phyloP scores from a whole-genome alignment of 2,329 filamentous ascomycete genomes.

The Alternaria solani region DNA sequence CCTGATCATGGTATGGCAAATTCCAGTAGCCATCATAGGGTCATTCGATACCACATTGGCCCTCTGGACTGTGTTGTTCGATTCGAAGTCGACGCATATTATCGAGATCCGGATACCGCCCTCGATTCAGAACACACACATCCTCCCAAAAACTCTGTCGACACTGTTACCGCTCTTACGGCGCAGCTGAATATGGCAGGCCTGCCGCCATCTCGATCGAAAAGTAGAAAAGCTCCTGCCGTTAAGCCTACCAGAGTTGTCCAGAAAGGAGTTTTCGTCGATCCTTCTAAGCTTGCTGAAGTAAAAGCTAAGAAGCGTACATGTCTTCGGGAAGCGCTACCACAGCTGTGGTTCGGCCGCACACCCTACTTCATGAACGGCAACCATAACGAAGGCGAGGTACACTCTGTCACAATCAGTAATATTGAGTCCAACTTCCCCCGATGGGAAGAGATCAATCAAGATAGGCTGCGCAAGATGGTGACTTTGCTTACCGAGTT shows the following conservation, averaged over 20 bases:
- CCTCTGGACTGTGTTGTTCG: slow-evolving; percentile 25
- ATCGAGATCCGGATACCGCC: slow-evolving; percentile 8
- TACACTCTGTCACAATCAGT: slow-evolving; percentile 14
- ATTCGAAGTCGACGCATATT: slow-evolving; percentile 34
- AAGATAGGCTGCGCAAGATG: slow-evolving; percentile 27
- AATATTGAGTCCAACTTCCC: slow-evolving; percentile 13
- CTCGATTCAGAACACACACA: slow-evolving; percentile 1
- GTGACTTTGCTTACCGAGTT: slow-evolving; percentile 25
- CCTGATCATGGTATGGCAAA: slow-evolving; percentile 24
- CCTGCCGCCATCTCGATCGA: not conserved
- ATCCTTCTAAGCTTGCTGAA: slow-evolving; percentile 23
- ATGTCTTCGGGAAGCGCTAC: slow-evolving; percentile 13
- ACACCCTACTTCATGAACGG: slow-evolving; percentile 29
- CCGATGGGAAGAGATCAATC: slow-evolving; percentile 26
- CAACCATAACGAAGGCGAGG: slow-evolving; percentile 19
- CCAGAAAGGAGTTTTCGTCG: slow-evolving; percentile 8
- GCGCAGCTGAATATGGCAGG: slow-evolving; percentile 4
- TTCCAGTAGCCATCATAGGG: slow-evolving; percentile 28
- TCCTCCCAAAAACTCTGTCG: slow-evolving; percentile 8
- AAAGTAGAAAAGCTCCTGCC: not conserved
- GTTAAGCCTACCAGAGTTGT: slow-evolving; percentile 1
- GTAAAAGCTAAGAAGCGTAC: slow-evolving; percentile 22
- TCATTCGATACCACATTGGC: slow-evolving; percentile 29
- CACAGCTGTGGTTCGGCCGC: slow-evolving; percentile 35
- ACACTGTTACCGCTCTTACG: slow-evolving; percentile 10